Conservation (phyloP, 176 grass and related monocot species). For the Hordeum vulgare region DNA sequence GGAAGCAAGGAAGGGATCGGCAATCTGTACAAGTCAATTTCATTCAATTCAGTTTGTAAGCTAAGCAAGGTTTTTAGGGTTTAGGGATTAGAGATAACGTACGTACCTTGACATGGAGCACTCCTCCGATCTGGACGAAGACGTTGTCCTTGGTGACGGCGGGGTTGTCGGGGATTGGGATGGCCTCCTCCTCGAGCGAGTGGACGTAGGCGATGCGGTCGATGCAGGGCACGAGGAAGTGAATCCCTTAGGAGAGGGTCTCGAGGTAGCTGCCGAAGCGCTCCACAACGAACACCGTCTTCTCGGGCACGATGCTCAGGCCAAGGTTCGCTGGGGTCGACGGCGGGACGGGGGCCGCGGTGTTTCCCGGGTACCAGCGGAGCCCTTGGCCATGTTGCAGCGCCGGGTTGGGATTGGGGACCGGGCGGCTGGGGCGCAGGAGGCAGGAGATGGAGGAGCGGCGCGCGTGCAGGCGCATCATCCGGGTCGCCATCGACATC, state of each 20-base stretch:
- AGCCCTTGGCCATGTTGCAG: too few relatives aligned
- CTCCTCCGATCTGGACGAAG: constrained; percentile 67
- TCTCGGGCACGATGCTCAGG: constrained; percentile 76
- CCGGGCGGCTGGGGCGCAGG: too few relatives aligned
- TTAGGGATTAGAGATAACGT: too few relatives aligned
- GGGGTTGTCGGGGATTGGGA: constrained; percentile 62
- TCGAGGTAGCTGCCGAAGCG: constrained; percentile 27
- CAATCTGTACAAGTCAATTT: constrained; percentile 32
- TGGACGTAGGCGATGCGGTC: constrained; percentile 86
- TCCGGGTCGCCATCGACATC: too few relatives aligned
- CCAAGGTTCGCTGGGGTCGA: constrained; percentile 59
- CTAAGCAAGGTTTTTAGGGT: too few relatives aligned
- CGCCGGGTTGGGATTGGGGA: too few relatives aligned
- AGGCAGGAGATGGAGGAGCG: too few relatives aligned
- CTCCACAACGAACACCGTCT: constrained; percentile 71
- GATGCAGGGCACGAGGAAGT: constrained; percentile 56
- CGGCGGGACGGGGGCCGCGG: background rate
- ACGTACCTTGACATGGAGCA: constrained; percentile 71
- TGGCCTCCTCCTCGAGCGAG: constrained; percentile 85
- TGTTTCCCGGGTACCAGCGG: too few relatives aligned
- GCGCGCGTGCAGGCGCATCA: too few relatives aligned
- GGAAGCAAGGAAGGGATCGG: constrained; percentile 75
- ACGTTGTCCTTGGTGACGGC: constrained; percentile 83
- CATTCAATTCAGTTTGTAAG: background rate
- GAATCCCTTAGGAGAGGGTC: constrained; percentile 21